Evolutionary conservation across 176 grass and related monocot genomes (phyloP).

Genomic region (Tuctoria greenei): DNA sequence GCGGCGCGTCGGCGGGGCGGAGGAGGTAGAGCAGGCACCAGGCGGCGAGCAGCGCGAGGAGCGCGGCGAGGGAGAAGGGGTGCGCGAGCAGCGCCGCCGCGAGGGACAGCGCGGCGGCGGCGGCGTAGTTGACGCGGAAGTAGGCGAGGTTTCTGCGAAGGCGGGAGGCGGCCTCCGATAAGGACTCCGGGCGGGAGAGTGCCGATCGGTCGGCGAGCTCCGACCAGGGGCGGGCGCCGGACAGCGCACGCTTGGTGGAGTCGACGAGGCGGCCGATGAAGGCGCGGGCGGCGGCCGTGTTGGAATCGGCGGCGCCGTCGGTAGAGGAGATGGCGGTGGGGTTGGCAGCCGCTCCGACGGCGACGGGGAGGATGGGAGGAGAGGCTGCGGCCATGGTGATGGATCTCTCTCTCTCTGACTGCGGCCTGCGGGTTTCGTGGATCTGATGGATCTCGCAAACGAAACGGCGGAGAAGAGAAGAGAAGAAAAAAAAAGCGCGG

Average conservation of each 20-base stretch:
- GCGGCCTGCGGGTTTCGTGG: neutral
- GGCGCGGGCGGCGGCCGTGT: constrained; percentile 17
- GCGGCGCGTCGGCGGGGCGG: constrained; percentile 55
- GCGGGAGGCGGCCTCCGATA: constrained; percentile 51
- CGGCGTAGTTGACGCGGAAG: constrained; percentile 86
- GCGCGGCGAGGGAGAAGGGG: constrained; percentile 48
- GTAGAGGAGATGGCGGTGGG: constrained; percentile 1
- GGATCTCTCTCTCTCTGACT: neutral
- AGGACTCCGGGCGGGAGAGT: constrained; percentile 37
- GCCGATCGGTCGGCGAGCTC: constrained; percentile 43
- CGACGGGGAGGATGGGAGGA: constrained; percentile 30
- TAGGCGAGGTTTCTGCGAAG: constrained; percentile 74
- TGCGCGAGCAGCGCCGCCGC: constrained; percentile 51
- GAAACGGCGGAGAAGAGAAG: too few relatives aligned
- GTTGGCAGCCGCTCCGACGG: neutral
- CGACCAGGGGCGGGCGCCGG: constrained; percentile 40
- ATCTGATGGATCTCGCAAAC: neutral
- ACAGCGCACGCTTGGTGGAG: constrained; percentile 24
- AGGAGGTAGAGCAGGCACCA: constrained; percentile 71
- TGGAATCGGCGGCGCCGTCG: neutral
- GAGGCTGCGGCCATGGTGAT: constrained; percentile 22
- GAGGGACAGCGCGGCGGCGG: constrained; percentile 42
- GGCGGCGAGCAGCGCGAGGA: constrained; percentile 51
- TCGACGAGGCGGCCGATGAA: constrained; percentile 39
- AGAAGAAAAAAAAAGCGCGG: too few relatives aligned